Base-by-base conservation (phyloP, 305 asterid genomes). In the Salvia sclarea region DNA sequence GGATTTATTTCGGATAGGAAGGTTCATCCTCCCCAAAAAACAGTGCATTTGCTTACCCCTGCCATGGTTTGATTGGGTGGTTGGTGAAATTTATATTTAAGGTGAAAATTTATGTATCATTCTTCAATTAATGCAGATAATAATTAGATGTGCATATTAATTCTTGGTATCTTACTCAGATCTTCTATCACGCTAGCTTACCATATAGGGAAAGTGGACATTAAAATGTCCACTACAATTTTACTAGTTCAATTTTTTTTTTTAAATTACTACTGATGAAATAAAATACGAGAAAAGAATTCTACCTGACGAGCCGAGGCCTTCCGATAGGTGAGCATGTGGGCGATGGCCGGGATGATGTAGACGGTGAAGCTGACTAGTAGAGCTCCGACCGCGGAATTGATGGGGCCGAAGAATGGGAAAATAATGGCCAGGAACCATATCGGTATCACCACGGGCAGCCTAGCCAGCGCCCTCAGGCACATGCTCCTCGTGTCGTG, bases 371-470 rank as follows among this genome's bases (percentile, higher is more conserved):
- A 85, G 13, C 84, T 85, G 41, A 85, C 91, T 3, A 85, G 59
- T 28, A 85, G 84, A 0, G 91, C 88, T 11, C 91, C 91, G 31
- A 85, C 91, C 0, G 91, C 88, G 1, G 91, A 85, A 67, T 85
- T 85, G 47, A 85, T 85, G 21, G 91, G 91, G 3, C 91, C 91
- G 7, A 85, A 85, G 67, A 85, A 85, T 1, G 91, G 91, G 78
- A 85, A 85, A 8, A 85, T 81, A 5, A 85, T 85, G 22, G 91
- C 91, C 65, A 85, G 59, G 75, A 85, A 85, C 91, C 91, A 85
- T 28, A 85, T 83, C 2, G 91, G 91, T 30, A 85, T 79, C 69
- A 85, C 91, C 49, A 85, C 82, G 0, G 91, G 91, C 11, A 85
- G 64, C 53, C 91, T 67, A 0, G 86, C 86, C 7, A 82, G 79